Evolutionary conservation across 2,329 filamentous ascomycete species (phyloP).

Genomic region (Madurella fahalii): DNA sequence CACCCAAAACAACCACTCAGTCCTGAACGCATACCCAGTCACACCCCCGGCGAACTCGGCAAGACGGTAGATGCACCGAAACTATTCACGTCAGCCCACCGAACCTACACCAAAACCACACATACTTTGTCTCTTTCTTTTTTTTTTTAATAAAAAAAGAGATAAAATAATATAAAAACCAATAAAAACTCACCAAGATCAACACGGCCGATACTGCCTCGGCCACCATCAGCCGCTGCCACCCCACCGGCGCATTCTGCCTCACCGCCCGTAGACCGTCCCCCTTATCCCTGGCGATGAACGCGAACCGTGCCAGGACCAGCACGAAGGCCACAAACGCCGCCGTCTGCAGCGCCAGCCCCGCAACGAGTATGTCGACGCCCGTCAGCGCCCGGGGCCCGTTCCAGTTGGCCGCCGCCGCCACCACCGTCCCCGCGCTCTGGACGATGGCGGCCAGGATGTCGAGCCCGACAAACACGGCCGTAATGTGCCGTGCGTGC

Average conservation of each 20-base stretch:
- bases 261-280: conserved; percentile 4
- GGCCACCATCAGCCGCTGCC: conserved; percentile 37
- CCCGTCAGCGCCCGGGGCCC: conserved; percentile 37
- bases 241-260: conserved; percentile 31
- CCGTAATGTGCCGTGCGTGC: conserved; percentile 37
- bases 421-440: conserved; percentile 41
- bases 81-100: conserved; percentile 6
- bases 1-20: conserved; percentile 24
- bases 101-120: neutral
- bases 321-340: conserved; percentile 39
- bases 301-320: conserved; percentile 38
- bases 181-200: conserved; percentile 42
- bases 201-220: conserved; percentile 42
- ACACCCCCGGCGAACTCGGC: conserved; percentile 21
- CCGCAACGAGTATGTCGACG: conserved; percentile 39
- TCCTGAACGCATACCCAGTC: conserved; percentile 17
- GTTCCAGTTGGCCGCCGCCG: conserved; percentile 40
- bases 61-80: conserved; percentile 21
- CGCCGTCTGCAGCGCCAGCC: conserved; percentile 38
- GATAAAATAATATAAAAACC: too few relatives aligned
- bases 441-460: conserved; percentile 44
- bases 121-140: neutral
- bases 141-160: too few relatives aligned
- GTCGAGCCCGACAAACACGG: conserved; percentile 44
- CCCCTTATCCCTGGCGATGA: conserved; percentile 25